Percentiles rank a stretch among this genome's conserved stretches.
phyloP scores from a whole-genome alignment of 257 asterid species.

The Lavandula angustifolia region DNA sequence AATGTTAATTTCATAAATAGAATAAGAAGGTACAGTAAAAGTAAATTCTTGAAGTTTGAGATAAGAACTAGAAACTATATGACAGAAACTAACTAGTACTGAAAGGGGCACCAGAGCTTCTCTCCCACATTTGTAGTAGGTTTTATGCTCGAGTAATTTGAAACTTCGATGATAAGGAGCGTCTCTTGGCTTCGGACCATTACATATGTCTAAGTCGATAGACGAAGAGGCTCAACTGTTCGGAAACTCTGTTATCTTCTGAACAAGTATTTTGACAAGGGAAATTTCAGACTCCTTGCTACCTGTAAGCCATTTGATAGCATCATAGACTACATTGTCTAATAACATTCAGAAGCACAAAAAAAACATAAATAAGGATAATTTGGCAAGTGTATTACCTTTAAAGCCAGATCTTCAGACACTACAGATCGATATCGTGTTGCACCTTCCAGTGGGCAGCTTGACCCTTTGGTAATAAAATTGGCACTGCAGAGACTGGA shows the following conservation, averaged over 20 bases:
- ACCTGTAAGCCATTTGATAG: conserved; percentile 54
- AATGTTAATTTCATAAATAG: conserved; percentile 4
- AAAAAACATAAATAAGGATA: conserved; percentile 11
- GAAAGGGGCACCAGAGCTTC: background rate
- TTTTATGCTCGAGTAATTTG: background rate
- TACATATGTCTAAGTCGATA: background rate
- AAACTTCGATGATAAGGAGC: conserved; percentile 1
- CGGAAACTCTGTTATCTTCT: conserved; percentile 44
- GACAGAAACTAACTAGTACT: conserved; percentile 5
- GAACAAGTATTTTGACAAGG: conserved; percentile 80
- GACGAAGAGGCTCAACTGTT: conserved; percentile 10
- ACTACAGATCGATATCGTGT: conserved; percentile 75
- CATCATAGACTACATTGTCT: conserved; percentile 25
- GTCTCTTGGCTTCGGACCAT: no score
- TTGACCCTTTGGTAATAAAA: conserved; percentile 81
- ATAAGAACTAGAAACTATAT: background rate
- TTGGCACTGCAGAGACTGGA: conserved; percentile 92
- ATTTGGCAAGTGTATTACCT: conserved; percentile 49
- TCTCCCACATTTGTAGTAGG: background rate
- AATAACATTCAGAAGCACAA: conserved; percentile 9
- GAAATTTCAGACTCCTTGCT: conserved; percentile 85
- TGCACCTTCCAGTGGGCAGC: conserved; percentile 94
- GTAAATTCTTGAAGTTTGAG: background rate
- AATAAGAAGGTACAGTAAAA: conserved; percentile 4
- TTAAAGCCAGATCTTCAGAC: conserved; percentile 79